Percentiles rank a stretch among this genome's conserved stretches.
phyloP scores from a whole-genome alignment of 2,329 filamentous ascomycete genomes.

The Trichoderma sp. region DNA sequence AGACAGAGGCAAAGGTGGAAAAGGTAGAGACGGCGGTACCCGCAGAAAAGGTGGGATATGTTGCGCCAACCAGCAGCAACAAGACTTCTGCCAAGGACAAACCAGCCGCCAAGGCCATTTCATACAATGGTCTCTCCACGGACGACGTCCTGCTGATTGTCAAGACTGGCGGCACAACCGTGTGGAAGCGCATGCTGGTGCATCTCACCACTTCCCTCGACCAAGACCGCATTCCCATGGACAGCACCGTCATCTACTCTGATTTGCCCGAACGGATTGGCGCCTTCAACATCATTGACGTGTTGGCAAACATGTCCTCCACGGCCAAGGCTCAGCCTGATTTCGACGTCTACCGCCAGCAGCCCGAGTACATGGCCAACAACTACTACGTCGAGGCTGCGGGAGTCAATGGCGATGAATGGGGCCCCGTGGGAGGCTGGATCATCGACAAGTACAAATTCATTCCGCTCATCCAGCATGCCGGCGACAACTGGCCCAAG shows the following conservation, averaged over 20 bases:
- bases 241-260: slow-evolving; percentile 32
- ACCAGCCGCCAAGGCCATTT: slow-evolving; percentile 1
- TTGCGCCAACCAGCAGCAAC: slow-evolving; percentile 7
- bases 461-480: slow-evolving; percentile 32
- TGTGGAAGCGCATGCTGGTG: slow-evolving; percentile 33
- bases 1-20: not conserved
- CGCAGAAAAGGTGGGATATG: slow-evolving; percentile 3
- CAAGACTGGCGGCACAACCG: slow-evolving; percentile 33
- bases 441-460: slow-evolving; percentile 36
- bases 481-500: slow-evolving; percentile 30
- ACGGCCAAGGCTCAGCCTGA: slow-evolving; percentile 27
- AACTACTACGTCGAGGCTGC: slow-evolving; percentile 32
- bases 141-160: slow-evolving; percentile 33
- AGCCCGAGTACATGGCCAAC: slow-evolving; percentile 31
- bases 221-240: slow-evolving; percentile 22
- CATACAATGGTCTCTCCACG: slow-evolving; percentile 24
- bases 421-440: slow-evolving; percentile 32
- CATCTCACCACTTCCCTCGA: slow-evolving; percentile 30
- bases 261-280: slow-evolving; percentile 29
- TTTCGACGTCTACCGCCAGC: slow-evolving; percentile 32
- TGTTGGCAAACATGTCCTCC: slow-evolving; percentile 31
- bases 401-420: slow-evolving; percentile 31
- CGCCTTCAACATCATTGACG: slow-evolving; percentile 30
- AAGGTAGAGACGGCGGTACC: not conserved
- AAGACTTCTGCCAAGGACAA: slow-evolving; percentile 1